Percentiles rank a stretch among this genome's conserved stretches.
These are phyloP conservation scores for Musa schizocarpa DNA, from an alignment of 176 grass and related monocot genomes.

Conservation along the genomic window DNA sequence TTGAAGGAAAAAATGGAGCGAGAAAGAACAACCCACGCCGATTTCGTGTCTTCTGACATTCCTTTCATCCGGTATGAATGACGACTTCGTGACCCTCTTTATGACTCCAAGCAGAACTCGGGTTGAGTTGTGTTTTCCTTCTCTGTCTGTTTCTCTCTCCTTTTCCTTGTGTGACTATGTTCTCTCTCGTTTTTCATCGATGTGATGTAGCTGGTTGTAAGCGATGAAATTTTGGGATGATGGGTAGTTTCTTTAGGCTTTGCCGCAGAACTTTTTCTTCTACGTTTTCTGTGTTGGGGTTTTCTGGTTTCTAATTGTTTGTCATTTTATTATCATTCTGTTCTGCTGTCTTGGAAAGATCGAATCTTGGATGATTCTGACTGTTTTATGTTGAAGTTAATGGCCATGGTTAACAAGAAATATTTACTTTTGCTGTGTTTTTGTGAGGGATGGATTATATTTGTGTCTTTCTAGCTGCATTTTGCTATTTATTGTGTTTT, in stretches of 20 bases:
- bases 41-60: conserved; percentile 8
- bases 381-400: background rate
- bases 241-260: conserved; percentile 14
- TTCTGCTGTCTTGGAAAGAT: too few relatives aligned
- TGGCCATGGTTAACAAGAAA: background rate
- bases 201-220: conserved; percentile 18
- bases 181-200: conserved; percentile 11
- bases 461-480: background rate
- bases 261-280: background rate
- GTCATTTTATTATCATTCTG: too few relatives aligned
- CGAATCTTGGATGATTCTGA: background rate
- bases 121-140: background rate
- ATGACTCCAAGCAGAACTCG: background rate
- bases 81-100: background rate
- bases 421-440: background rate
- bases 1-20: background rate
- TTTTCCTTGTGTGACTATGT: background rate
- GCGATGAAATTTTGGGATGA: conserved; percentile 18
- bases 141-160: background rate
- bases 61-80: conserved; percentile 8
- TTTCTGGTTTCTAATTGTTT: background rate
- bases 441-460: background rate
- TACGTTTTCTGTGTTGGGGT: background rate
- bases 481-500: conserved; percentile 15
- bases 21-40: conserved; percentile 1